phyloP scores from a whole-genome alignment of 352 stramenopile genomes.

The Blastocystis hominis region DNA sequence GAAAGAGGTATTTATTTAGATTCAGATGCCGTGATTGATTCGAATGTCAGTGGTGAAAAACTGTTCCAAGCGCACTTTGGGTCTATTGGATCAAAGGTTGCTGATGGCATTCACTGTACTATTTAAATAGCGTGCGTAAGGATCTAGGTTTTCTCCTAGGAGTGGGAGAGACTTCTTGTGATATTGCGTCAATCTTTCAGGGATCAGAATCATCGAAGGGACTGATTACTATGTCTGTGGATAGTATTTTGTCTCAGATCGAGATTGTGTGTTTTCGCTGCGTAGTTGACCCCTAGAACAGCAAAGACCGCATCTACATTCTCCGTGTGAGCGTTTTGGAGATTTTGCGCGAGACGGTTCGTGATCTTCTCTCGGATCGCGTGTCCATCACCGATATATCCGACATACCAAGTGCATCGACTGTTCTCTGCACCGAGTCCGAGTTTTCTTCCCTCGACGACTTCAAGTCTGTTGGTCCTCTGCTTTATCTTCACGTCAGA shows the following conservation, averaged over 20 bases:
- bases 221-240: not conserved
- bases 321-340: constrained; percentile 8
- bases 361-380: constrained; percentile 17
- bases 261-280: not conserved
- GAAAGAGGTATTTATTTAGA: not conserved
- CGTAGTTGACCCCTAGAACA: not conserved
- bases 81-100: not conserved
- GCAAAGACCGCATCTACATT: not conserved
- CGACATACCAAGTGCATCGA: not conserved
- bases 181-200: constrained; percentile 18
- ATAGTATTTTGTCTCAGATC: not conserved
- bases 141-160: constrained; percentile 9
- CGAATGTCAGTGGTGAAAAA: not conserved
- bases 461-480: not conserved
- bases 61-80: not conserved
- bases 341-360: constrained; percentile 1
- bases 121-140: not conserved
- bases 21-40: not conserved
- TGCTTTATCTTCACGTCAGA: not conserved
- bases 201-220: not conserved
- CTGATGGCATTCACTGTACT: constrained; percentile 9
- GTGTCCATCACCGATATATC: not conserved
- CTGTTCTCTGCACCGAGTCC: constrained; percentile 2
- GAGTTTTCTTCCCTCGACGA: constrained; percentile 30
- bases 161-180: constrained; percentile 32